Conservation (phyloP, 2,329 filamentous ascomycete species). For the Colletotrichum sp. region DNA sequence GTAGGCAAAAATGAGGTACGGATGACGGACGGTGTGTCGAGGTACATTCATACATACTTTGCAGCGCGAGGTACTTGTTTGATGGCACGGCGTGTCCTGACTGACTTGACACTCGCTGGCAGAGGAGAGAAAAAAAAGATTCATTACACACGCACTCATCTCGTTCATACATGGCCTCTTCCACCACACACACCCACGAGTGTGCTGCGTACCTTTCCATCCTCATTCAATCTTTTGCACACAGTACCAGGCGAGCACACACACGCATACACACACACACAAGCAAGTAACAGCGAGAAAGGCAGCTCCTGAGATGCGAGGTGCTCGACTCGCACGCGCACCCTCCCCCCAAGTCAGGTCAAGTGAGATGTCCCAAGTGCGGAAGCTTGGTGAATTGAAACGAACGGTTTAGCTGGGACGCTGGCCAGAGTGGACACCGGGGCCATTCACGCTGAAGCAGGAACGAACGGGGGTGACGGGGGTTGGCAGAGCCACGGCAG, state of each 20-base stretch:
- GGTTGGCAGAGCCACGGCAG: background rate
- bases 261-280: background rate
- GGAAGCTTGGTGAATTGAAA: conserved; percentile 21
- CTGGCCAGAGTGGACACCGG: background rate
- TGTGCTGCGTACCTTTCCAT: background rate
- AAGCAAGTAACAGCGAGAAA: background rate
- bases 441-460: conserved; percentile 17
- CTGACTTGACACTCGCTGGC: background rate
- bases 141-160: background rate
- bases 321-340: conserved; percentile 1
- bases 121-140: background rate
- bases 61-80: background rate
- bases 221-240: background rate
- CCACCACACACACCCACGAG: background rate
- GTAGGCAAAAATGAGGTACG: background rate
- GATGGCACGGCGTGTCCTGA: background rate
- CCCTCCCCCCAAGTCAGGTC: conserved; percentile 21
- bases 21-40: background rate
- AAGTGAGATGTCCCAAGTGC: conserved; percentile 17
- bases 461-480: conserved; percentile 9
- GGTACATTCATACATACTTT: background rate
- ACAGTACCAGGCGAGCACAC: background rate
- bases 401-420: conserved; percentile 20
- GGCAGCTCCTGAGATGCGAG: background rate
- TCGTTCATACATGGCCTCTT: background rate